phyloP scores from a whole-genome alignment of 192 early-diverging fungal species.

The Linderina pennispora region DNA sequence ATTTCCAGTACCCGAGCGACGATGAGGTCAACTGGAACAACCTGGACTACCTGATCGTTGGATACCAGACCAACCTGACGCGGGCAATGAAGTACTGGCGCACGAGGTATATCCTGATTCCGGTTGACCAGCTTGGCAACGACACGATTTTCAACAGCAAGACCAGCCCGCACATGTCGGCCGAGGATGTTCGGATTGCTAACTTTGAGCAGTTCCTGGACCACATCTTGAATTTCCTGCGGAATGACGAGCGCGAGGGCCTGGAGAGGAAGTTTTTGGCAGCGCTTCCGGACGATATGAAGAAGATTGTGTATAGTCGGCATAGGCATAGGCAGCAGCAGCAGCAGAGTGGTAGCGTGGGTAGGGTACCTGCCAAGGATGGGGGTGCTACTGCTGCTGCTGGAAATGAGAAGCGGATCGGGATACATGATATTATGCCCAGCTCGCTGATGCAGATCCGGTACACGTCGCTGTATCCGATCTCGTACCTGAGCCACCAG shows the following conservation, averaged over 20 bases:
- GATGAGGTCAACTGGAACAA: constrained; percentile 90
- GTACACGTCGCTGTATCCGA: constrained; percentile 35
- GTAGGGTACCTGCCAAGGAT: too few species aligned
- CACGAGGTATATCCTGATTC: constrained; percentile 85
- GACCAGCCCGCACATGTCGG: constrained; percentile 61
- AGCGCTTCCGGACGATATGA: constrained; percentile 21
- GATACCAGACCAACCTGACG: constrained; percentile 73
- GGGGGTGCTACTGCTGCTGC: too few species aligned
- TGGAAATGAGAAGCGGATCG: constrained; percentile 10
- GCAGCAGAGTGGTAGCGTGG: too few species aligned
- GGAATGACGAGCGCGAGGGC: constrained; percentile 14
- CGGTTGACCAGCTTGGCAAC: constrained; percentile 57
- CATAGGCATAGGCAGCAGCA: constrained; percentile 7
- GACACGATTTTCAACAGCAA: constrained; percentile 49
- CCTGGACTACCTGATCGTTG: constrained; percentile 84
- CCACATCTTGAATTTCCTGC: constrained; percentile 29
- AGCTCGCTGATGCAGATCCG: constrained; percentile 40
- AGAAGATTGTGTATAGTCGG: too few species aligned
- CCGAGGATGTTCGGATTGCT: constrained; percentile 82
- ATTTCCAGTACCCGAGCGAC: constrained; percentile 71
- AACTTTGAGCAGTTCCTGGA: constrained; percentile 87
- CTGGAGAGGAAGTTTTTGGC: constrained; percentile 29
- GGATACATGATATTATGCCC: constrained; percentile 20
- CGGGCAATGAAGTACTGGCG: constrained; percentile 81
- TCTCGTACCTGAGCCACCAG: constrained; percentile 24